Conservation (phyloP, 305 asterid species). For the Fraxinus floribunda region DNA sequence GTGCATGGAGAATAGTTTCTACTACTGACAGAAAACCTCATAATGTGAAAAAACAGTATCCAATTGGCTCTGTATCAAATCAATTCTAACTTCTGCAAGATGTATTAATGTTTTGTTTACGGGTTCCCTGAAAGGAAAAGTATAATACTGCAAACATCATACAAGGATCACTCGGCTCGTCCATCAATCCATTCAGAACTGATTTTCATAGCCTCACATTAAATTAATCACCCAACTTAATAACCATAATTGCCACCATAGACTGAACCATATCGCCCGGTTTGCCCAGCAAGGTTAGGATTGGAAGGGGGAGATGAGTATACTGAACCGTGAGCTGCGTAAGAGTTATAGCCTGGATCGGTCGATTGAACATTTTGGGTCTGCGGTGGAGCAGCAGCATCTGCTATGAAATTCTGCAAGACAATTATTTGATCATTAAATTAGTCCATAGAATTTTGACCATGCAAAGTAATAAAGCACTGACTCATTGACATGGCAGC, state of each 20-base stretch:
- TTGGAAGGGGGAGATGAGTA: constrained; percentile 62
- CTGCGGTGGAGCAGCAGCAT: constrained; percentile 62
- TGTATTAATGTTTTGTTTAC: constrained; percentile 4
- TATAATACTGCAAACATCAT: constrained; percentile 21
- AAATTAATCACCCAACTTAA: constrained; percentile 27
- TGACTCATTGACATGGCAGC: not conserved
- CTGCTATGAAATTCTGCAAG: constrained; percentile 61
- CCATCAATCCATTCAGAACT: constrained; percentile 4
- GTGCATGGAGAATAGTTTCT: constrained; percentile 11
- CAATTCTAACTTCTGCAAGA: constrained; percentile 5
- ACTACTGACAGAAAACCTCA: not conserved
- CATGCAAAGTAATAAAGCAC: not conserved
- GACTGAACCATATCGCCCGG: constrained; percentile 71
- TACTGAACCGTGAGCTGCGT: constrained; percentile 48
- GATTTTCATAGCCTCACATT: not conserved
- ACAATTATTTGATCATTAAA: constrained; percentile 25
- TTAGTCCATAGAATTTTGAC: not conserved
- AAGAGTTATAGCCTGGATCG: constrained; percentile 62
- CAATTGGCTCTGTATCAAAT: not conserved
- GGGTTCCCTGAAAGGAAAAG: constrained; percentile 20
- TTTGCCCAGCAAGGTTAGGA: constrained; percentile 52
- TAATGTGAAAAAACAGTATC: not conserved
- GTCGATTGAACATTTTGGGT: constrained; percentile 51
- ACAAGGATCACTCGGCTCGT: constrained; percentile 19
- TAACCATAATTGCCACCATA: constrained; percentile 80